Base-by-base conservation (phyloP, 2,329 filamentous ascomycete genomes). In the Trichoderma simmonsii region DNA sequence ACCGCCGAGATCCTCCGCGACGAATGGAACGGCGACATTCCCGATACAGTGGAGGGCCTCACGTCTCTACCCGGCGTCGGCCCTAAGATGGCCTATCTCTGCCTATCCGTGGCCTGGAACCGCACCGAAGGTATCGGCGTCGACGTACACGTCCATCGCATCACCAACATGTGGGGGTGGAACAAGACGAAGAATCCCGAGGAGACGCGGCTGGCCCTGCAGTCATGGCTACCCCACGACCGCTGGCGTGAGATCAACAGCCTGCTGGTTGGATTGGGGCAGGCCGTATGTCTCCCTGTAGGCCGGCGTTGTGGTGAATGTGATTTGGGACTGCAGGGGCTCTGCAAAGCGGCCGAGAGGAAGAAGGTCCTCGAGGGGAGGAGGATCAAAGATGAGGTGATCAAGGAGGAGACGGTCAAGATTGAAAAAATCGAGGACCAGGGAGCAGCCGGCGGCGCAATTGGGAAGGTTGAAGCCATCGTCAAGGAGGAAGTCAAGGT, bases 161-260 rank as follows among this genome's bases (percentile, higher is more conserved):
- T 98, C 81, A 95, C 94, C 66, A 97, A 97, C 82, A 85, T 97
- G 32, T 97, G 94, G 94, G 92, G 93, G 4, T 98, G 95, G 95
- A 89, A 97, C 80, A 89, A 89, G 80, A 95, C 92, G 2, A 91
- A 89, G 77, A 92, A 85, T 14, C 95, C 95, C 0, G 95, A 98
- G 83, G 92, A 93, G 79, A 97, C 95, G 34, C 86, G 95, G 57
- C 83, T 86, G 69, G 89, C 90, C 39, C 85, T 98, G 72, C 89
- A 98, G 83, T 86, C 86, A 18, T 98, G 95, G 95, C 84, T 98
- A 76, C 95, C 95, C 3, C 87, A 82, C 73, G 93, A 97, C 65
- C 90, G 89, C 77, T 98, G 95, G 95, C 92, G 93, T 81, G 93
- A 97, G 82, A 97, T 98, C 80, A 98, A 98, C 81, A 90, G 91